A percentile compares a stretch with the other conserved stretches of the same genome.
Conservation (phyloP, 345 rosid species). For the Boechera stricta region DNA sequence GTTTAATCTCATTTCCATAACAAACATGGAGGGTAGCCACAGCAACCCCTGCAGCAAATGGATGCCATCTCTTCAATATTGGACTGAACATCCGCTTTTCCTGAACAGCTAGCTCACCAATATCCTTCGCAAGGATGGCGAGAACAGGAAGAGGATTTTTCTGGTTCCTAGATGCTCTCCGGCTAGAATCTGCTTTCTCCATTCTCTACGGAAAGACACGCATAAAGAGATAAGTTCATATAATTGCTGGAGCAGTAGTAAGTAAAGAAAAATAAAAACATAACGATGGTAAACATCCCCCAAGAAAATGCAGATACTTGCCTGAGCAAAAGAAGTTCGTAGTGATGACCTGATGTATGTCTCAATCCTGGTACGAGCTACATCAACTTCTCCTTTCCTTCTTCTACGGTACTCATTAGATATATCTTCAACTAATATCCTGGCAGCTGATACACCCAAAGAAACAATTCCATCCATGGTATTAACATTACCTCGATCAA, state of each 20-base stretch:
- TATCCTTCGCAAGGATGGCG: slow-evolving; percentile 94
- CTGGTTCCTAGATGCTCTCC: slow-evolving; percentile 87
- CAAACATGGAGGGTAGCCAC: slow-evolving; percentile 98
- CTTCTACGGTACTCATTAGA: slow-evolving; percentile 91
- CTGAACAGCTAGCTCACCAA: slow-evolving; percentile 81
- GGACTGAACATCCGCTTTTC: slow-evolving; percentile 90
- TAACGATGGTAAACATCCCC: background rate
- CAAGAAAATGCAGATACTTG: slow-evolving; percentile 49
- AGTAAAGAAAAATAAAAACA: background rate
- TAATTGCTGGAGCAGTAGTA: background rate
- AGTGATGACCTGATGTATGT: slow-evolving; percentile 97
- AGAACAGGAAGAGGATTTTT: slow-evolving; percentile 87
- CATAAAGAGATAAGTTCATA: slow-evolving; percentile 11
- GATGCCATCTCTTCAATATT: slow-evolving; percentile 96
- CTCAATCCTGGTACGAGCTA: slow-evolving; percentile 80
- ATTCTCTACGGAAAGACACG: slow-evolving; percentile 61
- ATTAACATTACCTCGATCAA: slow-evolving; percentile 66
- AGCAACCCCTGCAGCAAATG: slow-evolving; percentile 96
- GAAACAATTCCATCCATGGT: slow-evolving; percentile 90
- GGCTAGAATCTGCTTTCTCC: slow-evolving; percentile 98
- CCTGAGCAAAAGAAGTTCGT: slow-evolving; percentile 99
- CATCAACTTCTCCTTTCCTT: slow-evolving; percentile 87
- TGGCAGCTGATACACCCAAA: slow-evolving; percentile 86
- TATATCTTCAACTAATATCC: slow-evolving; percentile 90
- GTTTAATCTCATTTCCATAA: slow-evolving; percentile 91